Base-by-base conservation (phyloP, 2,329 filamentous ascomycete species). In the Pseudodiploospora longispora region DNA sequence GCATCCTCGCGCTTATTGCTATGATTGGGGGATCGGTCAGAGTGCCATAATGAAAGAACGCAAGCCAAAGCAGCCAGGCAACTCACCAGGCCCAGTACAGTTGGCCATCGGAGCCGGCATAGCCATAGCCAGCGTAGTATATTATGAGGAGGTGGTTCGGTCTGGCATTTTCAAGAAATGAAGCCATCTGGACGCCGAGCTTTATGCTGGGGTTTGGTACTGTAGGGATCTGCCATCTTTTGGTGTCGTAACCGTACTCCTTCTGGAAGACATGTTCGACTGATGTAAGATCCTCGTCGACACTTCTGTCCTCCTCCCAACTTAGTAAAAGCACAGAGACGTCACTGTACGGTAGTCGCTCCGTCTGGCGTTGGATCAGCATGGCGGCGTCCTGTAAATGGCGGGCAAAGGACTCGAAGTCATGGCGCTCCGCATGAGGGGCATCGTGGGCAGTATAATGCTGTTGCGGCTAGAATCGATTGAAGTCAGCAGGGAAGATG, bases 311-410 rank as follows among this genome's bases (percentile, higher is more conserved):
- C 43, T 80, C 78, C 51, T 82, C 76, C 80, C 80, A 83, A 44
- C 75, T 70, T 47, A 83, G 53, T 40, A 83, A 61, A 31, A 83
- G 62, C 8, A 80, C 79, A 4, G 78, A 81, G 10, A 79, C 78
- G 44, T 71, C 72, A 12, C 66, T 70, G 51, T 83, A 81, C 5
- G 72, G 71, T 3, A 71, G 69, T 46, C 70, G 72, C 55, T 81
- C 75, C 38, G 76, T 76, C 61, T 82, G 78, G 50, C 76, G 72
- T 58, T 81, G 77, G 52, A 83, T 81, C 55, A 81, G 68, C 73
- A 82, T 81, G 51, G 80, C 79, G 40, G 79, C 80, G 71, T 83
- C 80, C 58, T 83, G 80, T 37, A 83, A 71, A 64, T 83, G 80
- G 38, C 79, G 73, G 47, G 79, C 80, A 57, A 83, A 83, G 42